Evolutionary conservation across 1,284 basidiomycete species (phyloP), one percentile per base, ranked within the genome.

Genomic region (Heterobasidion parviporum): DNA sequence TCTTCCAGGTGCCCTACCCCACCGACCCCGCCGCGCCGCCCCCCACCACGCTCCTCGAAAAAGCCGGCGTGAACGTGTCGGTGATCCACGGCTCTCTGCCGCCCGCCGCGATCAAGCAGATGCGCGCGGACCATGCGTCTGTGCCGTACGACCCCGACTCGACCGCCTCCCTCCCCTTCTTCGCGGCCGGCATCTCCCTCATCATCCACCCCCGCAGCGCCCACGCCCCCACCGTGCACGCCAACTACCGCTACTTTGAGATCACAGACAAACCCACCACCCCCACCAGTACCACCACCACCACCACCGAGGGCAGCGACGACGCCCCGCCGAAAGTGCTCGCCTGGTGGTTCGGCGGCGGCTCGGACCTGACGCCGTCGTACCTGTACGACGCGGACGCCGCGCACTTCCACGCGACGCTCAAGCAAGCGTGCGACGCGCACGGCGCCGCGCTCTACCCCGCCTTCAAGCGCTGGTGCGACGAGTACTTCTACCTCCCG

Each of bases 271-370:
- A 75, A 43, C 71, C 49, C 12, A 18, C 98, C 74, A 99, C 99
- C 70, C 96, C 98, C 73, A 18, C 18, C 18, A 18, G 18, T 18
- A 18, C 26, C 26, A 8, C 32, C 48, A 80, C 93, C 62, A 83
- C 83, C 14, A 81, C 88, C 61, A 73, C 75, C 45, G 71, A 69
- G 45, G 63, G 68, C 36, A 62, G 68, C 12, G 26, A 3, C 26
- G 26, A 26, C 26, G 69, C 44, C 63, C 68, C 38, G 63, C 68
- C 10, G 71, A 78, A 82, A 62, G 71, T 90, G 12, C 71, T 94
- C 43, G 89, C 94, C 8, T 99, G 95, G 94, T 99, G 97, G 97
- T 99, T 98, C 66, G 96, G 96, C 48, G 96, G 96, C 41, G 96
- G 96, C n/a, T 85, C 86, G 3, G 96, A 99, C 69, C 79, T 99